phyloP scores from a whole-genome alignment of 768 basidiomycete genomes.

The Flagelloscypha sp. region DNA sequence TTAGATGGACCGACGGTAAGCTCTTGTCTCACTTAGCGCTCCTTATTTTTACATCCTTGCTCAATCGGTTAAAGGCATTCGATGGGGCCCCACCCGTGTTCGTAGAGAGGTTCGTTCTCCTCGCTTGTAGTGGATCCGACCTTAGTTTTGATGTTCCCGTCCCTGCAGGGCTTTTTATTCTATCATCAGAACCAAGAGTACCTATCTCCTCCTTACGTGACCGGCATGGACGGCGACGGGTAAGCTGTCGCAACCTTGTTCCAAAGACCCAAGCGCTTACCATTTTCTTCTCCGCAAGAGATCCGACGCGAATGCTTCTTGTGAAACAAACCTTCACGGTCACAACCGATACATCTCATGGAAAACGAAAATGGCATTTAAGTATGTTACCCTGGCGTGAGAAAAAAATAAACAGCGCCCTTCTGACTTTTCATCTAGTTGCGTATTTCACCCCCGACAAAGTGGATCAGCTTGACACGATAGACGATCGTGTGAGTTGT shows the following conservation, averaged over 20 bases:
- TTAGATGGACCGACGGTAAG: conserved; percentile 75
- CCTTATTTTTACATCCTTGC: too few species aligned
- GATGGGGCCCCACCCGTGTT: conserved; percentile 78
- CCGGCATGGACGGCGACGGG: too few species aligned
- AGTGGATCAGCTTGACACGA: conserved; percentile 46
- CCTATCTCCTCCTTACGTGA: conserved; percentile 11
- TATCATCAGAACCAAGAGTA: conserved; percentile 67
- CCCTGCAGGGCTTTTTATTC: conserved; percentile 69
- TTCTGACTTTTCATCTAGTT: conserved; percentile 31
- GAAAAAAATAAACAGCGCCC: conserved; percentile 3
- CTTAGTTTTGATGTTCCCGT: conserved; percentile 5
- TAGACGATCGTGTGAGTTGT: too few species aligned
- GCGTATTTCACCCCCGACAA: conserved; percentile 77
- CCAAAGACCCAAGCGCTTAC: too few species aligned
- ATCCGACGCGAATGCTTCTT: conserved; percentile 33
- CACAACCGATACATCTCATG: conserved; percentile 56
- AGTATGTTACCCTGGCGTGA: conserved; percentile 39
- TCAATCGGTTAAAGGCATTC: conserved; percentile 36
- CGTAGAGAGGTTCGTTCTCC: conserved; percentile 53
- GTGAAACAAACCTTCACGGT: conserved; percentile 79
- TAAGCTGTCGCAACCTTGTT: too few species aligned
- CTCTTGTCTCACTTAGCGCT: not conserved
- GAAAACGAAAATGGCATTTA: conserved; percentile 75
- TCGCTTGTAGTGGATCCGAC: not conserved
- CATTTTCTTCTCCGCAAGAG: too few species aligned